These are phyloP conservation scores for Vitis amurensis DNA, from an alignment of 164 flowering plant genomes.

Conservation along the genomic window DNA sequence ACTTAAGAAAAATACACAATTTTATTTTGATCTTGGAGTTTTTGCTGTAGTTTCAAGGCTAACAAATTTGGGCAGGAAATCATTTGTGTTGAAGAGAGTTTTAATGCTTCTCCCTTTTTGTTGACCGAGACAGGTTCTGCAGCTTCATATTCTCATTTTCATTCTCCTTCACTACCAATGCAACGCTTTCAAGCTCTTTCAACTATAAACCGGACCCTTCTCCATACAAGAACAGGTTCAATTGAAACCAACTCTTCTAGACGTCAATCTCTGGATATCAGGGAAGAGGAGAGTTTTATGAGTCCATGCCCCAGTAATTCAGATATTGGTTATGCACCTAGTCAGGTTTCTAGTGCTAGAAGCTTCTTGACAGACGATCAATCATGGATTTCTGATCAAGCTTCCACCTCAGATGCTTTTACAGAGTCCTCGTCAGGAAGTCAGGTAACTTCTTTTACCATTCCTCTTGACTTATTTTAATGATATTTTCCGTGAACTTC, in stretches of 20 bases:
- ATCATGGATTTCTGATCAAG: conserved; percentile 45
- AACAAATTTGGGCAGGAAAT: neutral
- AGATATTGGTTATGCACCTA: conserved; percentile 19
- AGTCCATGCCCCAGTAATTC: conserved; percentile 23
- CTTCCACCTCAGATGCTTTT: conserved; percentile 32
- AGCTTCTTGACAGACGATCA: conserved; percentile 31
- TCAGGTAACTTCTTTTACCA: conserved; percentile 37
- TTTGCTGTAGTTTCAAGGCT: neutral
- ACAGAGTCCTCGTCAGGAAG: conserved; percentile 33
- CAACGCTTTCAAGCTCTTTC: conserved; percentile 66
- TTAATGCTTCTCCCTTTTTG: conserved; percentile 1
- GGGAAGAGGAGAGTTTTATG: conserved; percentile 18
- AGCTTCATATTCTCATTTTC: conserved; percentile 29
- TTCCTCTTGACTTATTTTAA: neutral
- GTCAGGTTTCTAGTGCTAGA: conserved; percentile 34
- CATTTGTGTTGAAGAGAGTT: neutral
- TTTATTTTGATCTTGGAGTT: neutral
- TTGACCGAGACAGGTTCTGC: conserved; percentile 25
- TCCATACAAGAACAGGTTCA: conserved; percentile 26
- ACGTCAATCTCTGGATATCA: conserved; percentile 24
- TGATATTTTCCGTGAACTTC: neutral
- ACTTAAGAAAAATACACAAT: neutral
- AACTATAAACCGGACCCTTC: conserved; percentile 38
- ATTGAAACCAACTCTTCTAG: conserved; percentile 24
- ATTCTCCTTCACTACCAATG: conserved; percentile 39